Evolutionary conservation across 2,329 filamentous ascomycete species (phyloP).

Genomic region (Fusarium kyushuense): DNA sequence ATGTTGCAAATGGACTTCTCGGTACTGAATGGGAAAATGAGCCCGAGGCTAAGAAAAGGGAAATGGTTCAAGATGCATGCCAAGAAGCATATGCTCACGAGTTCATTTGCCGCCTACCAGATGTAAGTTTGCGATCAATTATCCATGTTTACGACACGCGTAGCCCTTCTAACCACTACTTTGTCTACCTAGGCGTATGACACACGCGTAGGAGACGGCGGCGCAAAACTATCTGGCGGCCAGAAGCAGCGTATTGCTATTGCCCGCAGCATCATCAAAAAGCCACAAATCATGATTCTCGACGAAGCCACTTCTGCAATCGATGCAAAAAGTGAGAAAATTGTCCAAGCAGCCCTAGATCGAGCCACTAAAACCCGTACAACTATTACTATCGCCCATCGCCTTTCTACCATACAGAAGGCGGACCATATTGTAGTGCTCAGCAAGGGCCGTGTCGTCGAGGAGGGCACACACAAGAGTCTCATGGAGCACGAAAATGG

Average conservation of each 20-base stretch:
- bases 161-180: background rate
- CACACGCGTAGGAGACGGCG: conserved; percentile 65
- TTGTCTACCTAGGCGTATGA: conserved; percentile 58
- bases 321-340: conserved; percentile 53
- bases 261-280: conserved; percentile 64
- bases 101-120: conserved; percentile 63
- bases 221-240: conserved; percentile 63
- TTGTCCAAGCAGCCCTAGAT: conserved; percentile 59
- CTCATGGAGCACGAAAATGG: conserved; percentile 63
- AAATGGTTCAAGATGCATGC: conserved; percentile 61
- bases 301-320: conserved; percentile 74
- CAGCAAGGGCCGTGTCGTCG: conserved; percentile 67
- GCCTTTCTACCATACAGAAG: conserved; percentile 68
- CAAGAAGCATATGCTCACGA: conserved; percentile 64
- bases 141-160: background rate
- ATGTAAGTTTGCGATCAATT: conserved; percentile 47
- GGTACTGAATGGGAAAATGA: conserved; percentile 53
- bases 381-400: conserved; percentile 74
- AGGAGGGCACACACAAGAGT: conserved; percentile 70
- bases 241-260: conserved; percentile 68
- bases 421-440: conserved; percentile 76
- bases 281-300: conserved; percentile 71
- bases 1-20: conserved; percentile 60
- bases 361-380: conserved; percentile 59
- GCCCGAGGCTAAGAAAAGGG: conserved; percentile 55